phyloP scores from a whole-genome alignment of 768 basidiomycete species.

The Cubamyces lactineus region DNA sequence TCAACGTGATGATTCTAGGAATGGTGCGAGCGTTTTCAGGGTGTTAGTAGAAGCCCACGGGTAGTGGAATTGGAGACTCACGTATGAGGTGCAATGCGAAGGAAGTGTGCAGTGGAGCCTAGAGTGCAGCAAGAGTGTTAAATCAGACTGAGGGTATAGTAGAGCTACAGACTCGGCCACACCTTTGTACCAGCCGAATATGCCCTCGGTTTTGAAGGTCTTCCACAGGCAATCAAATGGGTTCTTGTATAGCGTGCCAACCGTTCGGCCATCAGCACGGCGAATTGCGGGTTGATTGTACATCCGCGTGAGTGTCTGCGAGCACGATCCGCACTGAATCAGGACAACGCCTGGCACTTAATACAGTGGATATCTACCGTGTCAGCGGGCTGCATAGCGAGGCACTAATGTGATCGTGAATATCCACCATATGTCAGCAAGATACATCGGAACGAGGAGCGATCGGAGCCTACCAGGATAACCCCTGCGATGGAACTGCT shows the following conservation, averaged over 20 bases:
- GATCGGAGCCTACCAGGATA: too few species aligned
- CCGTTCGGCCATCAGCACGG: conserved; percentile 68
- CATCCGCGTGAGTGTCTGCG: conserved; percentile 89
- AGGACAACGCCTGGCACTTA: too few species aligned
- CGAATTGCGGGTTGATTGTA: conserved; percentile 90
- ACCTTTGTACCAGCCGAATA: conserved; percentile 97
- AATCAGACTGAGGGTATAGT: too few species aligned
- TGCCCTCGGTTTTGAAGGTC: conserved; percentile 87
- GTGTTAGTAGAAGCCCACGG: conserved; percentile 41
- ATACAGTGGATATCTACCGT: too few species aligned
- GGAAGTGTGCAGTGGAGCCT: conserved; percentile 93
- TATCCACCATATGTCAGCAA: too few species aligned
- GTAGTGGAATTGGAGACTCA: conserved; percentile 38
- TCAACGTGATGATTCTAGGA: conserved; percentile 93
- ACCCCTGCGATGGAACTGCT: conserved; percentile 93
- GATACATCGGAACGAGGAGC: too few species aligned
- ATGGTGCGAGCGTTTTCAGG: too few species aligned
- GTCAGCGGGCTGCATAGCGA: conserved; percentile 94
- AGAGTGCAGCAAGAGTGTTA: too few species aligned
- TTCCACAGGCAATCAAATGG: conserved; percentile 98
- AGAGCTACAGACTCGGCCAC: too few species aligned
- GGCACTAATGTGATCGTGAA: too few species aligned
- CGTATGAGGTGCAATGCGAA: conserved; percentile 93
- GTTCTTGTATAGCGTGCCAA: conserved; percentile 86
- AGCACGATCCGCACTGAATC: too few species aligned